Percentiles rank a stretch among this genome's conserved stretches.
Conservation (phyloP, 2,329 filamentous ascomycete species). For the Truncatella angustata region DNA sequence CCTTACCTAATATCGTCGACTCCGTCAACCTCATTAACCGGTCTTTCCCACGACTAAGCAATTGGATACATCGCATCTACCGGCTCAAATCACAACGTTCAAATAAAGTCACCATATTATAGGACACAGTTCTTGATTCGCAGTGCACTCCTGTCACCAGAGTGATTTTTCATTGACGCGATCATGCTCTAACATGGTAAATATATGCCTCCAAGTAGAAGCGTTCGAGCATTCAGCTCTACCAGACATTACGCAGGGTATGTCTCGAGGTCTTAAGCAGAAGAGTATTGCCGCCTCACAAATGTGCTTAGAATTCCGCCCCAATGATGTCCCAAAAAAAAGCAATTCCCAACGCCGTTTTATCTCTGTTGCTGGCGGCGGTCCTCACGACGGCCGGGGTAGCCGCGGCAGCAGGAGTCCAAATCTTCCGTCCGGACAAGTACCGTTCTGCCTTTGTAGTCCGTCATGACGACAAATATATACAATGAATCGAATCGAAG, state of each 20-base stretch:
- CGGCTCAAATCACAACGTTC: not conserved
- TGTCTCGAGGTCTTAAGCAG: not conserved
- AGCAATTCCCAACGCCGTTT: conserved; percentile 21
- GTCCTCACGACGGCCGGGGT: too few relatives aligned
- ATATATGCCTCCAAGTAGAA: not conserved
- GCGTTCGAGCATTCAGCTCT: not conserved
- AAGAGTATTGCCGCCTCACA: not conserved
- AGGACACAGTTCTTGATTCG: not conserved
- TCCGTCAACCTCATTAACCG: too few relatives aligned
- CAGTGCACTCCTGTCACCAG: not conserved
- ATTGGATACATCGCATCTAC: too few relatives aligned
- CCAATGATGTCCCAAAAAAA: conserved; percentile 12
- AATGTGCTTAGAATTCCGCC: conserved; percentile 12
- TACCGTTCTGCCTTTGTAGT: conserved; percentile 14
- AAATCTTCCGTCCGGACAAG: conserved; percentile 15
- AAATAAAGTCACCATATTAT: not conserved
- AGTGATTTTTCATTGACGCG: not conserved
- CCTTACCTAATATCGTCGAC: not conserved
- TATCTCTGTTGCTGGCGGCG: too few relatives aligned
- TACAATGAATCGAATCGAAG: conserved; percentile 16
- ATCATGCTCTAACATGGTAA: conserved; percentile 7
- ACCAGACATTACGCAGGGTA: conserved; percentile 8
- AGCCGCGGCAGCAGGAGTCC: too few relatives aligned
- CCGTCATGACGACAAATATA: conserved; percentile 17
- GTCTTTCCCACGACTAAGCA: too few relatives aligned